Evolutionary conservation across 495 filamentous ascomycete genomes (phyloP).

Genomic region (Penicillium goetzii): DNA sequence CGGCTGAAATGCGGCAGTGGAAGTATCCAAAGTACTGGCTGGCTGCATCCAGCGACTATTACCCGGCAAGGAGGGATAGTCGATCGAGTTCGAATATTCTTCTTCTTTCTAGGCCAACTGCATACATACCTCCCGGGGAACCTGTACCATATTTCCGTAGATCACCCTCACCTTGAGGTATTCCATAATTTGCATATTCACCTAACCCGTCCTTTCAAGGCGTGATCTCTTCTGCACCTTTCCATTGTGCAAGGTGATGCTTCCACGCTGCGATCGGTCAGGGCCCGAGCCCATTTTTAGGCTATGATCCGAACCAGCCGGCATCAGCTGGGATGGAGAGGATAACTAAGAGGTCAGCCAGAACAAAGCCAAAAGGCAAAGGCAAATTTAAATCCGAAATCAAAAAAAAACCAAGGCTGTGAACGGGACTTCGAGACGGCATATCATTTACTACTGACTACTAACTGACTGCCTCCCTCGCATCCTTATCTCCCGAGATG

Average conservation of each 20-base stretch:
- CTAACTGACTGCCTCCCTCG: slow-evolving; percentile 10
- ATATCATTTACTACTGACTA: not conserved
- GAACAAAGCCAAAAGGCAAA: not conserved
- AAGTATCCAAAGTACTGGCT: slow-evolving; percentile 1
- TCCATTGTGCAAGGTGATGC: slow-evolving; percentile 3
- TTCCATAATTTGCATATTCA: not conserved
- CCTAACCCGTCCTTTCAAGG: not conserved
- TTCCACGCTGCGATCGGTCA: not conserved
- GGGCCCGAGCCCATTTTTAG: slow-evolving; percentile 5
- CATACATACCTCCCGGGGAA: slow-evolving; percentile 32
- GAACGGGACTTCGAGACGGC: not conserved
- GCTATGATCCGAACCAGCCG: slow-evolving; percentile 1
- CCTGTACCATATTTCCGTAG: slow-evolving; percentile 22
- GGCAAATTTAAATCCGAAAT: not conserved
- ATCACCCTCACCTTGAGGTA: slow-evolving; percentile 7
- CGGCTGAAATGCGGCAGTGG: slow-evolving; percentile 9
- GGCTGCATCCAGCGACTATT: slow-evolving; percentile 27
- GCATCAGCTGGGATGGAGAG: slow-evolving; percentile 20
- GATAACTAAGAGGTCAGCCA: not conserved
- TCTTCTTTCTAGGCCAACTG: slow-evolving; percentile 26
- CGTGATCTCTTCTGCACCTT: not conserved
- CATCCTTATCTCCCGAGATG: slow-evolving; percentile 30
- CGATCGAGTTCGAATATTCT: slow-evolving; percentile 14
- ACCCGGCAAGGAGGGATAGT: slow-evolving; percentile 29
- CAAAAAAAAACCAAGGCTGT: not conserved